A percentile compares a stretch with the other conserved stretches of the same genome.
phyloP scores from a whole-genome alignment of 208 protist genomes.

The Herpetomonas samuelpessoai region DNA sequence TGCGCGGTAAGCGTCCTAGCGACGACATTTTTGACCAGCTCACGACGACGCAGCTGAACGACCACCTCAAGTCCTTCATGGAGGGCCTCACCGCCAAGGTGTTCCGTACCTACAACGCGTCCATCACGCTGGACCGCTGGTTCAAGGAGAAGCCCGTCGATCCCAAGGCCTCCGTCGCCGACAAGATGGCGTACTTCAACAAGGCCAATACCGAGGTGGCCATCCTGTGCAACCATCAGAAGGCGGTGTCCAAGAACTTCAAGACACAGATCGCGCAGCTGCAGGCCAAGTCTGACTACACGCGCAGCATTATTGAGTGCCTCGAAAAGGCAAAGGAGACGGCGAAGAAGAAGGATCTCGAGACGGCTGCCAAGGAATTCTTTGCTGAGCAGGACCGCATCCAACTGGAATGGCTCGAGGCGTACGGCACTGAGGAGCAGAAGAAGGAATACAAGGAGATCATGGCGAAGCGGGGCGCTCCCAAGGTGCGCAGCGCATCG shows the following conservation, averaged over 20 bases:
- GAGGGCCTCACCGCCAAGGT: slow-evolving; percentile 97
- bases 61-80: slow-evolving; percentile 97
- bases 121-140: slow-evolving; percentile 96
- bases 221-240: slow-evolving; percentile 99
- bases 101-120: slow-evolving; percentile 99
- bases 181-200: slow-evolving; percentile 97
- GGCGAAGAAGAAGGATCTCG: slow-evolving; percentile 62
- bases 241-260: slow-evolving; percentile 93
- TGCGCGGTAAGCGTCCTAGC: slow-evolving; percentile 67
- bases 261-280: slow-evolving; percentile 76
- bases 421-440: slow-evolving; percentile 87
- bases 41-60: slow-evolving; percentile 92
- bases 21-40: slow-evolving; percentile 95
- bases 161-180: slow-evolving; percentile 51
- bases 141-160: slow-evolving; percentile 90
- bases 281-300: slow-evolving; percentile 72
- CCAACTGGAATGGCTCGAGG: slow-evolving; percentile 85
- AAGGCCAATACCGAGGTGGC: slow-evolving; percentile 97
- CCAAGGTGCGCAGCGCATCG: slow-evolving; percentile 23
- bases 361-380: slow-evolving; percentile 80
- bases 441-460: slow-evolving; percentile 84
- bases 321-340: slow-evolving; percentile 67
- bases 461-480: slow-evolving; percentile 55
- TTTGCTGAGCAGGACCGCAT: slow-evolving; percentile 84
- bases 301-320: slow-evolving; percentile 67